Evolutionary conservation across 2,329 filamentous ascomycete species (phyloP).

Genomic region (Delphinella strobiligena): DNA sequence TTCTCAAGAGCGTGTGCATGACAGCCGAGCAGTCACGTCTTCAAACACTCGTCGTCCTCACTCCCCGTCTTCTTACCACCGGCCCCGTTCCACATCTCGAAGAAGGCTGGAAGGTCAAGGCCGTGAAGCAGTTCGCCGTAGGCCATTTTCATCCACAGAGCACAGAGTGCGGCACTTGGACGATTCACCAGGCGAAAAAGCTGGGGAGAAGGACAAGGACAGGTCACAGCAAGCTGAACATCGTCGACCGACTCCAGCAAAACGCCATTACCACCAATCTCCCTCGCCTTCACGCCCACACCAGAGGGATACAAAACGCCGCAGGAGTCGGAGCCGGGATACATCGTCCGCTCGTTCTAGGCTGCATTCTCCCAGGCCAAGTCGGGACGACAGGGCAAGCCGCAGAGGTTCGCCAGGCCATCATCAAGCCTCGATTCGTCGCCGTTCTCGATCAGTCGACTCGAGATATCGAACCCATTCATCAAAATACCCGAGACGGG

Average conservation of each 20-base stretch:
- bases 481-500: slow-evolving; percentile 19
- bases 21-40: neutral
- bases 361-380: slow-evolving; percentile 20
- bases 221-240: neutral
- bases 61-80: neutral
- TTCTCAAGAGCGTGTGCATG: neutral
- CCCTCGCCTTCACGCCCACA: slow-evolving; percentile 12
- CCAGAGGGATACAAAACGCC: slow-evolving; percentile 10
- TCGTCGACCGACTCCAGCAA: neutral
- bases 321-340: slow-evolving; percentile 8
- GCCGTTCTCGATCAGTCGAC: slow-evolving; percentile 29
- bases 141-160: neutral
- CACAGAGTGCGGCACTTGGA: neutral
- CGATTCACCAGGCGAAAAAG: neutral
- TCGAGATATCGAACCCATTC: slow-evolving; percentile 23
- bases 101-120: neutral
- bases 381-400: slow-evolving; percentile 21
- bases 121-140: neutral
- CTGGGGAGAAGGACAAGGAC: neutral
- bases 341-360: slow-evolving; percentile 8
- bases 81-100: neutral
- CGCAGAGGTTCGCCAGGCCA: slow-evolving; percentile 23
- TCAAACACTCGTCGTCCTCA: neutral
- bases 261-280: slow-evolving; percentile 12
- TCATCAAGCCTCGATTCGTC: slow-evolving; percentile 24